phyloP scores from a whole-genome alignment of 1,139 yeast genomes.

The Geotrichum reessii region DNA sequence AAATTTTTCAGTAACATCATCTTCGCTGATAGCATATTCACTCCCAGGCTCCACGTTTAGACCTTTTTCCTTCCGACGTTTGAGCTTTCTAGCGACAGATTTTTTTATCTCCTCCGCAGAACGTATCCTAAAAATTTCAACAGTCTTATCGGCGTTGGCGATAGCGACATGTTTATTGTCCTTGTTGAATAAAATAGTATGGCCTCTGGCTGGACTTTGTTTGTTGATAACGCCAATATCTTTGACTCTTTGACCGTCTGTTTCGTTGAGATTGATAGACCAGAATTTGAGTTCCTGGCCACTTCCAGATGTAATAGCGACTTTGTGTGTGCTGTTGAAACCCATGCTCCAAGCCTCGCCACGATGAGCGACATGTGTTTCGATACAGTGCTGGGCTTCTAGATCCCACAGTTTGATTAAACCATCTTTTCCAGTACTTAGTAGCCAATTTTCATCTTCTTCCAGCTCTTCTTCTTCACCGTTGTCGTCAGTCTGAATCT shows the following conservation, averaged over 20 bases:
- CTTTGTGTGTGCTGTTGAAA: slow-evolving; percentile 22
- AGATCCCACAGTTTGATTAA: slow-evolving; percentile 89
- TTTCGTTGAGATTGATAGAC: slow-evolving; percentile 53
- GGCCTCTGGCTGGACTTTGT: slow-evolving; percentile 71
- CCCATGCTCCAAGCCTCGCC: slow-evolving; percentile 90
- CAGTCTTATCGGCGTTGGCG: slow-evolving; percentile 72
- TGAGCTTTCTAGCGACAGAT: slow-evolving; percentile 72
- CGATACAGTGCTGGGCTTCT: slow-evolving; percentile 81
- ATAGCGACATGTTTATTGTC: slow-evolving; percentile 44
- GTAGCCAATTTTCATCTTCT: slow-evolving; percentile 51
- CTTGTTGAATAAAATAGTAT: slow-evolving; percentile 49
- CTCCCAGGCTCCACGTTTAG: slow-evolving; percentile 53
- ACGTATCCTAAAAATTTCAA: slow-evolving; percentile 79
- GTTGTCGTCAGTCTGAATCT: background rate
- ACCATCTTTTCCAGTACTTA: slow-evolving; percentile 85
- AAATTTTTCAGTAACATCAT: slow-evolving; percentile 30
- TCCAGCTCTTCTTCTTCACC: slow-evolving; percentile 16
- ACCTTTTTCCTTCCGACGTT: slow-evolving; percentile 71
- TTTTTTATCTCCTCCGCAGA: slow-evolving; percentile 71
- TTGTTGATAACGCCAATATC: slow-evolving; percentile 70
- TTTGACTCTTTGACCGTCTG: slow-evolving; percentile 49
- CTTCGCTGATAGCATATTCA: slow-evolving; percentile 43
- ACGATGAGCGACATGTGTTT: slow-evolving; percentile 89
- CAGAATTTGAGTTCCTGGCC: slow-evolving; percentile 82
- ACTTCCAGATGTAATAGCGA: slow-evolving; percentile 63